A percentile compares a stretch with the other conserved stretches of the same genome.
These are phyloP conservation scores for Paraconiothyrium sp. DNA, from an alignment of 2,329 filamentous ascomycete genomes.

Conservation along the genomic window DNA sequence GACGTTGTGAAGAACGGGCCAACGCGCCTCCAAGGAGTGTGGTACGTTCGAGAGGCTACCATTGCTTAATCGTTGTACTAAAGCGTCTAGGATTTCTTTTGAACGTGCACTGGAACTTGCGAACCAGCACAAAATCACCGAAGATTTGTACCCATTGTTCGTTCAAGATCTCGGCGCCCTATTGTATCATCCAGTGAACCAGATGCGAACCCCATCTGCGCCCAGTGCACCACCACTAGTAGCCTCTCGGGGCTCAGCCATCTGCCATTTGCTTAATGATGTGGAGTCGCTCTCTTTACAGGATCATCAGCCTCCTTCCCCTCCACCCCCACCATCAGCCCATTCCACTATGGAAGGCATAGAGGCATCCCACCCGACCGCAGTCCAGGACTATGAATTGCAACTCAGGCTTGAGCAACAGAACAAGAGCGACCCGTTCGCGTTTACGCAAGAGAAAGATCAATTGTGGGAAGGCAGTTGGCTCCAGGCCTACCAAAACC, in stretches of 20 bases:
- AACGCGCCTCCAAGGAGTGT: slow-evolving; percentile 89
- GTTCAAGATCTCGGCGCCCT: slow-evolving; percentile 2
- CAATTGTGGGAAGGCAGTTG: too few species aligned
- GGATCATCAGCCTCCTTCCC: too few species aligned
- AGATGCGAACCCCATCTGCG: background rate
- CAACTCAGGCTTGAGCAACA: background rate
- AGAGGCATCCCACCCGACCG: too few species aligned
- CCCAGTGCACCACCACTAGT: too few species aligned
- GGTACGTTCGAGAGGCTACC: background rate
- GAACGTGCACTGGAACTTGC: slow-evolving; percentile 3
- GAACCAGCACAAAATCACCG: background rate
- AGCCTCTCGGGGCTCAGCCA: too few species aligned
- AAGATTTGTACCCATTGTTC: slow-evolving; percentile 7
- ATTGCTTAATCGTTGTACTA: background rate
- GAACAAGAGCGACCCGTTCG: background rate
- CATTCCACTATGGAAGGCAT: too few species aligned
- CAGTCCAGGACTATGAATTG: background rate
- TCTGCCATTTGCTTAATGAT: too few species aligned
- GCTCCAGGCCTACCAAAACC: too few species aligned
- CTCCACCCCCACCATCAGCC: too few species aligned
- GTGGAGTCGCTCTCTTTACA: too few species aligned
- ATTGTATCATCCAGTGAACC: background rate
- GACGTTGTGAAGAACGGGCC: slow-evolving; percentile 98
- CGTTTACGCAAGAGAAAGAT: background rate
- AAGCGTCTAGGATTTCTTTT: slow-evolving; percentile 2